Percentiles rank a stretch among this genome's conserved stretches.
Conservation (phyloP, 2,329 filamentous ascomycete genomes). For the Chaetomium olivaceum region DNA sequence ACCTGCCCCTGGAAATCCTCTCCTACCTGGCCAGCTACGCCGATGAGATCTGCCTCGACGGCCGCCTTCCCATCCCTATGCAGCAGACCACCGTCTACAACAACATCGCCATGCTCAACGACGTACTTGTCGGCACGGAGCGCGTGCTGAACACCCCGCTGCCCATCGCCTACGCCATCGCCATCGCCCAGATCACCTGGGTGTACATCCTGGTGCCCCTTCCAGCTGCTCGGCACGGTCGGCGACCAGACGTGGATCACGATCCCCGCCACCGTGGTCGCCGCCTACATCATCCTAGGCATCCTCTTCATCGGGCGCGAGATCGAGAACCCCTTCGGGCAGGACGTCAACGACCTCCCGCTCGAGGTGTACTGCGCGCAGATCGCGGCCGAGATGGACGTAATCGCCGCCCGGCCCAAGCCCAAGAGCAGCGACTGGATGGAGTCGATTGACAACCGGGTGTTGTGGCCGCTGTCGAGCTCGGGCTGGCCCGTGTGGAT, state of each 20-base stretch:
- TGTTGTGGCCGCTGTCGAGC: constrained; percentile 46
- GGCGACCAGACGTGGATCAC: constrained; percentile 57
- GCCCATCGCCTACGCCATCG: constrained; percentile 72
- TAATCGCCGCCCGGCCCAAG: constrained; percentile 57
- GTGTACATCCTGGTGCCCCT: constrained; percentile 71
- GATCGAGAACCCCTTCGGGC: constrained; percentile 70
- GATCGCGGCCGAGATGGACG: constrained; percentile 63
- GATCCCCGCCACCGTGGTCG: constrained; percentile 65
- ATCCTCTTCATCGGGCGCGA: constrained; percentile 66
- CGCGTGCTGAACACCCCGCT: constrained; percentile 73
- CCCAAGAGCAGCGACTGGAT: constrained; percentile 54
- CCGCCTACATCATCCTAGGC: constrained; percentile 72
- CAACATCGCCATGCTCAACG: constrained; percentile 59
- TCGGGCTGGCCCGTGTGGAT: constrained; percentile 52
- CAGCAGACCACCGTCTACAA: constrained; percentile 53
- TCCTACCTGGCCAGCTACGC: constrained; percentile 64
- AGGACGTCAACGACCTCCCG: constrained; percentile 68
- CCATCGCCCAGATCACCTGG: constrained; percentile 76
- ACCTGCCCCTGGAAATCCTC: constrained; percentile 70
- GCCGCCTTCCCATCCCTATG: constrained; percentile 49
- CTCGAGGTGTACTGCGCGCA: constrained; percentile 66
- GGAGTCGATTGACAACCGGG: constrained; percentile 41
- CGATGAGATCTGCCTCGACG: constrained; percentile 55
- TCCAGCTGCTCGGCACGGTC: constrained; percentile 64
- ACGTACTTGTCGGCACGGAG: constrained; percentile 66